Base-by-base conservation (phyloP, 2,329 filamentous ascomycete genomes). In the Chrysoporthe deuterocubensis region DNA sequence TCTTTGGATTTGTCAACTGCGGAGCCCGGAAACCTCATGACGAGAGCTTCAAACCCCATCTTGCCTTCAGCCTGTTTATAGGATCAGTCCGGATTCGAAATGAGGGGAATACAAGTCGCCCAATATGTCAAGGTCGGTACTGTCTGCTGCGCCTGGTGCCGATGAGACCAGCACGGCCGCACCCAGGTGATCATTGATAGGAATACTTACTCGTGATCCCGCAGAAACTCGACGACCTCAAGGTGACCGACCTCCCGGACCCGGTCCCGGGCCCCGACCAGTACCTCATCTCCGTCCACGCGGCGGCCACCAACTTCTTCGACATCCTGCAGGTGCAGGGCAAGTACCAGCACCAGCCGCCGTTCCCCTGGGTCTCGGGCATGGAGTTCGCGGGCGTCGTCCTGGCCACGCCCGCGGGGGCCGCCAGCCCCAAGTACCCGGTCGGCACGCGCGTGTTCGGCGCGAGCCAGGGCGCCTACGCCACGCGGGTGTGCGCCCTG, bases 321-420 rank as follows among this genome's bases (percentile, higher is more conserved):
- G 95, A 98, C 78, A 91, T 97, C 67, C 88, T 98, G 65, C 95
- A 98, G 77, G 93, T 97, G 76, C 91, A 93, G 76, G 95, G 95
- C 67, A 97, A 96, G 87, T 98, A 98, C 81, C 95, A 98, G 77
- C 87, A 93, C 77, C 94, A 97, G 75, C 94, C 94, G 0, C 89
- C 91, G 0, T 89, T 97, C 61, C 94, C 94, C 43, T 97, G 94
- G 94, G 82, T 95, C 62, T 89, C 93, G 0, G 95, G 95, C 69
- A 87, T 88, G 75, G 95, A 98, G 77, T 98, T 97, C 81, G 88
- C 92, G 34, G 95, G 95, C 71, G 84, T 89, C 5, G 83, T 98
- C 72, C 78, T 94, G 61, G 84, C 90, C 60, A 84, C 87, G 0
- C 94, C 93, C 0, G 82, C 83, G 1, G 75, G 80, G 3, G 75